These are phyloP conservation scores for Helminthosporium solani DNA, from an alignment of 2,329 filamentous ascomycete species.

Conservation along the genomic window DNA sequence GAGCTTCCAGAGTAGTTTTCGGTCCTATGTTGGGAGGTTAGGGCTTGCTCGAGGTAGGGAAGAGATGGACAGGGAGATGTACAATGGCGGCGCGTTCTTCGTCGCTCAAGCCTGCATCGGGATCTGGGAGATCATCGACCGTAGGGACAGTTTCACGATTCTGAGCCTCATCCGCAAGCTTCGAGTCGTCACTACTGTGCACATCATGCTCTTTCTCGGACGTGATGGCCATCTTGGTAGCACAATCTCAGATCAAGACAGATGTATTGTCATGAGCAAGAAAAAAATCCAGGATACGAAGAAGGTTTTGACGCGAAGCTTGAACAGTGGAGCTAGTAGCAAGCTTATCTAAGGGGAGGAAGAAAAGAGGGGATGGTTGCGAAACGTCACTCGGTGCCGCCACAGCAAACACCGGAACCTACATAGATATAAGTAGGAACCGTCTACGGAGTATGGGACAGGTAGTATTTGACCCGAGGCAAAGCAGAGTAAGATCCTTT, in stretches of 20 bases:
- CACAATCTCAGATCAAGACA: background rate
- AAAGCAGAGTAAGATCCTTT: too few species aligned
- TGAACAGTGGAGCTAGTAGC: too few species aligned
- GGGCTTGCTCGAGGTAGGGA: background rate
- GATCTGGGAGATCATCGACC: conserved; percentile 47
- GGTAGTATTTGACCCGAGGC: too few species aligned
- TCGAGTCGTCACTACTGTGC: conserved; percentile 23
- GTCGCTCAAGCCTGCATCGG: conserved; percentile 64
- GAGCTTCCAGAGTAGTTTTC: conserved; percentile 62
- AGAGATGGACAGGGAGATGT: conserved; percentile 27
- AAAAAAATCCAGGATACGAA: too few species aligned
- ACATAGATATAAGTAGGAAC: too few species aligned
- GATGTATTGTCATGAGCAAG: too few species aligned
- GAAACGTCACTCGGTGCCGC: too few species aligned
- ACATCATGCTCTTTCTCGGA: conserved; percentile 18
- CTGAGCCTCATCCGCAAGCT: conserved; percentile 15
- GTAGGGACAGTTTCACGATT: conserved; percentile 12
- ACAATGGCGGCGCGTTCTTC: conserved; percentile 65
- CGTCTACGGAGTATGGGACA: too few species aligned
- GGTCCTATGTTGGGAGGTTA: conserved; percentile 51
- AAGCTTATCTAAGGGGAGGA: too few species aligned
- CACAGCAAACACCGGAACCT: too few species aligned
- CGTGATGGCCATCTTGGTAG: conserved; percentile 21
- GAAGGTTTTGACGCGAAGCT: too few species aligned
- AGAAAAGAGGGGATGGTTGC: too few species aligned